Evolutionary conservation across 1,139 yeast genomes (phyloP), one percentile per base, ranked within the genome.

Genomic region (Scheffersomyces illinoinensis): DNA sequence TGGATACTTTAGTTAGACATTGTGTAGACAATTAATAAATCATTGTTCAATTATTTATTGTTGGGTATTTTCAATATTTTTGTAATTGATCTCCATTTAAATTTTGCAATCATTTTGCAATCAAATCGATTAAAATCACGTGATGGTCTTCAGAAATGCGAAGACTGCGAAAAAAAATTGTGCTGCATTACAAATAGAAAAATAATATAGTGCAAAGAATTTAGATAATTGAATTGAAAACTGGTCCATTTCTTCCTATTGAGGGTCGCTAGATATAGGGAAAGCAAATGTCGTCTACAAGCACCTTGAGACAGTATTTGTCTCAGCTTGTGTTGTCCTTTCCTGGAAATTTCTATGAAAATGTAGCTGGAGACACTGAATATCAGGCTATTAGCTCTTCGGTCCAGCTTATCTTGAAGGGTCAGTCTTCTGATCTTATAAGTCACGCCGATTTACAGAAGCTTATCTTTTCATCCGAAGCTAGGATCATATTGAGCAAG

Each of bases 241-340:
- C 43, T 33, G 43, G 43, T 4, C 43, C 43, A 10, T 33, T 33
- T 33, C 43, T 33, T 33, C 43, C 43, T 33, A 2, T 19, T 19
- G 17, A 17, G 19, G 17, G 12, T 6, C 17, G 12, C 18, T 20
- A 21, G 10, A 8, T 48, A 43, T 51, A 43, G 47, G 43, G 18
- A 23, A 57, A 50, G 50, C 50, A 21, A 18, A 59, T 61, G 62
- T 57, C 50, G 19, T 47, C 46, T 10, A 53, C 26, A 33, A 61
- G 59, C 56, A 57, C 58, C 20, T 55, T 69, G 12, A 64, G 70
- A 55, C 66, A 59, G 39, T 63, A 65, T 49, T 66, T 73, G 54
- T 62, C 74, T 18, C 76, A 71, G 68, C 63, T 73, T 46, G 64
- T 71, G 53, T 67, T 74, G 56, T 67, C 70, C 12, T 56, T 73